Evolutionary conservation across 2,329 filamentous ascomycete species (phyloP).

Genomic region (Pseudocercospora fijiensis): DNA sequence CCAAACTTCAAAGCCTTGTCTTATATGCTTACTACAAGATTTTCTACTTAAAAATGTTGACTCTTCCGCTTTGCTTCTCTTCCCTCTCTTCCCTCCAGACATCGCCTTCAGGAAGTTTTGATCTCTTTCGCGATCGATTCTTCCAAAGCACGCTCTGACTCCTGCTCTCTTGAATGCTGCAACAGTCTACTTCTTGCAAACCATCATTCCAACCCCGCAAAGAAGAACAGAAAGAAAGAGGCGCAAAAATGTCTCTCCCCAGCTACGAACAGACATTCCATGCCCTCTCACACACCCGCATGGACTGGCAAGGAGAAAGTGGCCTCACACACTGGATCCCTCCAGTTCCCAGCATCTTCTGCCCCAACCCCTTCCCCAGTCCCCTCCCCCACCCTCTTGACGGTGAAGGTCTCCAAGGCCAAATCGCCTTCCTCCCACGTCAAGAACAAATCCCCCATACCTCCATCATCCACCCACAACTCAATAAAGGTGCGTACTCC

Average conservation of each 20-base stretch:
- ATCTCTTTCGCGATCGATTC: not conserved
- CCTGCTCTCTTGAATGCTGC: not conserved
- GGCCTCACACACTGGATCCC: constrained; percentile 4
- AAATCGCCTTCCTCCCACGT: not conserved
- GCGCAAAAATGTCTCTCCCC: not conserved
- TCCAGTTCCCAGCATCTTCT: not conserved
- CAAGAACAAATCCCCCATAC: not conserved
- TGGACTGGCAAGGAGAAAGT: not conserved
- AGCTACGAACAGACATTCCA: not conserved
- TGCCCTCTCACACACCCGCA: not conserved
- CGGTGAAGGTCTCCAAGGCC: not conserved
- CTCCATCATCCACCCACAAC: constrained; percentile 1
- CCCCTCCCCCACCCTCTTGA: not conserved
- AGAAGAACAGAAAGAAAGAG: not conserved
- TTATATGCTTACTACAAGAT: not conserved
- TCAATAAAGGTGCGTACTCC: constrained; percentile 10
- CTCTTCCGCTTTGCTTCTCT: not conserved
- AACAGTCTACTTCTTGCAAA: not conserved
- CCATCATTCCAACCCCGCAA: not conserved
- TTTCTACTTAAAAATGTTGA: not conserved
- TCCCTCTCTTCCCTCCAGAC: not conserved
- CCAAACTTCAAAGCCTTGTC: not conserved
- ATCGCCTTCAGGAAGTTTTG: not conserved
- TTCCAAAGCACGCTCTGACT: not conserved
- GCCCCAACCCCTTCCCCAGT: not conserved